Conservation (phyloP, 148 eudicot genomes). For the Silene latifolia region DNA sequence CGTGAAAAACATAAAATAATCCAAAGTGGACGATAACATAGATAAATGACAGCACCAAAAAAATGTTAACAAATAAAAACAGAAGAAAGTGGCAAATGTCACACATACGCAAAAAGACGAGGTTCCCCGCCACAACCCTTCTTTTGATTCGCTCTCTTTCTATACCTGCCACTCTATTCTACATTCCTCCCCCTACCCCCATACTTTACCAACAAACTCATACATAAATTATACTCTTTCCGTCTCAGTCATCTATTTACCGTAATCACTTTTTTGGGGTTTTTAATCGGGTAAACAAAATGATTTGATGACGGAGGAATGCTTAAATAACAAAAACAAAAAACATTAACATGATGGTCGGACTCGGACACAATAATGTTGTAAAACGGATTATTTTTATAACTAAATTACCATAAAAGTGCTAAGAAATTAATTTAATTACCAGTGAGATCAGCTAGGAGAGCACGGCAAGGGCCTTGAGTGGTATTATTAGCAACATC, state of each 20-base stretch:
- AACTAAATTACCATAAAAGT: too few species aligned
- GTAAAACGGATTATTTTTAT: too few species aligned
- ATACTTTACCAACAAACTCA: slow-evolving; percentile 17
- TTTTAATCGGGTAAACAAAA: too few species aligned
- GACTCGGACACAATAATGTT: too few species aligned
- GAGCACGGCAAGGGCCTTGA: slow-evolving; percentile 75
- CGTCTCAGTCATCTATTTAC: too few species aligned
- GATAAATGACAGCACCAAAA: neutral
- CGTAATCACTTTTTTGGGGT: too few species aligned
- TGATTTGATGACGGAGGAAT: too few species aligned
- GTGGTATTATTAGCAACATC: slow-evolving; percentile 76
- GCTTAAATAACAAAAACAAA: too few species aligned
- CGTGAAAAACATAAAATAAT: too few species aligned
- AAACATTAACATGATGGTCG: too few species aligned
- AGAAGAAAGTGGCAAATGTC: neutral
- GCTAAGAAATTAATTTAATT: too few species aligned
- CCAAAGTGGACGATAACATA: neutral
- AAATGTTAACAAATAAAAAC: neutral
- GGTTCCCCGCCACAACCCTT: slow-evolving; percentile 12
- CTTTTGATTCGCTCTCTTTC: slow-evolving; percentile 8
- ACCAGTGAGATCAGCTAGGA: slow-evolving; percentile 61
- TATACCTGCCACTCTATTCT: neutral
- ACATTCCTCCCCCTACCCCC: neutral
- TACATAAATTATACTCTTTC: neutral
- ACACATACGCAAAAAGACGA: slow-evolving; percentile 7